Conservation (phyloP, 2,329 filamentous ascomycete genomes). For the Colletotrichum tanaceti region DNA sequence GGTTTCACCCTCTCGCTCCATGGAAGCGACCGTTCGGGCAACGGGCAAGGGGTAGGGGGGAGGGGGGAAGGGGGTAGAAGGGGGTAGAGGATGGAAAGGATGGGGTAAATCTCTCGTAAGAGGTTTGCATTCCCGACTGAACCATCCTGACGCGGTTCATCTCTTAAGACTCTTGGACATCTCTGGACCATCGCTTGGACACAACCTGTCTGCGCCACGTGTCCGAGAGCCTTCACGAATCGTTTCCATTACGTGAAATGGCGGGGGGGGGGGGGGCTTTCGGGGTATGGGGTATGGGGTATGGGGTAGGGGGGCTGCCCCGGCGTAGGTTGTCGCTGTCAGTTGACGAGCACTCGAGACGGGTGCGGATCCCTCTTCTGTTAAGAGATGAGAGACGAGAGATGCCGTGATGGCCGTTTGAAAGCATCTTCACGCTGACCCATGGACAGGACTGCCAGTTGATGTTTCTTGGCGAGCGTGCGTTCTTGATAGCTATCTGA, state of each 20-base stretch:
- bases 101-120: conserved; percentile 35
- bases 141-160: conserved; percentile 18
- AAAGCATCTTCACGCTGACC: neutral
- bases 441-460: neutral
- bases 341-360: no score
- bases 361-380: neutral
- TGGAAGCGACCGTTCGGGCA: no score
- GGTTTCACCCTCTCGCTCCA: neutral
- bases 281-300: conserved; percentile 29
- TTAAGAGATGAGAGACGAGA: neutral
- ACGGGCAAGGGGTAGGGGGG: no score
- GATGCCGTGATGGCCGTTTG: neutral
- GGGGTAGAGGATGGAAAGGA: conserved; percentile 17
- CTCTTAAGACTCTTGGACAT: no score
- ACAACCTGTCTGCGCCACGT: conserved; percentile 4
- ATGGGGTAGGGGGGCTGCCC: no score
- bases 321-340: neutral
- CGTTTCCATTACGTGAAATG: conserved; percentile 18
- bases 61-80: neutral
- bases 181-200: no score
- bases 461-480: no score
- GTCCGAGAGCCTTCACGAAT: neutral
- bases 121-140: conserved; percentile 22
- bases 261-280: neutral
- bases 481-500: no score